Base-by-base conservation (phyloP, 1,139 yeast genomes). In the Yamadazyma aaseri region DNA sequence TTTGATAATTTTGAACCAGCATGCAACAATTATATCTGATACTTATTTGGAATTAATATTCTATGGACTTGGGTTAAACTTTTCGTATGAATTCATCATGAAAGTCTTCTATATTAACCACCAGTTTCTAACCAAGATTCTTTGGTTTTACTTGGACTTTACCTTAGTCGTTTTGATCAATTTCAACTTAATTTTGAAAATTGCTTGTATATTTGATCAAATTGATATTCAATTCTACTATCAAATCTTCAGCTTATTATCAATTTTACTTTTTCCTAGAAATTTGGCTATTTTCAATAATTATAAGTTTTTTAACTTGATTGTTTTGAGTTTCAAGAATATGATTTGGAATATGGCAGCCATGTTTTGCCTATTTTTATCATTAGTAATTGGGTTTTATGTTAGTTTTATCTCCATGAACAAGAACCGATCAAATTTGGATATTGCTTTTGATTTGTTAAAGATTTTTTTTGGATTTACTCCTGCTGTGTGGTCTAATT, bases 401-500 rank as follows among this genome's bases (percentile, higher is more conserved):
- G 68, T 78, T 20, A 71, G 77, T 29, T 74, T 76, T 44, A 61
- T 76, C 38, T 73, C 81, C 2, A 65, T 78, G 42, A 76, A 79
- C 5, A 53, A 63, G 17, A 63, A 65, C 24, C 60, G 68, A 42
- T 46, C 74, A 2, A 69, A 72, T n/a, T 57, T 61, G 20, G 70
- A 71, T 26, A 75, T 78, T 20, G 73, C 79, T 14, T 77, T 71
- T 51, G 78, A 73, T 42, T 65, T 77, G 65, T 55, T 76, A 32
- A 74, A 76, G 49, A 64, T 78, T 5, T 68, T 78, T 42, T 77
- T 78, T 50, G 83, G 84, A 1, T 78, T 75, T 49, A 77, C 83
- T 0, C 82, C 83, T 0, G 76, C 81, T 0, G 82, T 78, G 1
- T 79, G 84, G 84, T 65, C 70, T 33, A 72, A 73, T 41, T 76